phyloP scores from a whole-genome alignment of 164 flowering plant genomes.

The Buxus sempervirens region DNA sequence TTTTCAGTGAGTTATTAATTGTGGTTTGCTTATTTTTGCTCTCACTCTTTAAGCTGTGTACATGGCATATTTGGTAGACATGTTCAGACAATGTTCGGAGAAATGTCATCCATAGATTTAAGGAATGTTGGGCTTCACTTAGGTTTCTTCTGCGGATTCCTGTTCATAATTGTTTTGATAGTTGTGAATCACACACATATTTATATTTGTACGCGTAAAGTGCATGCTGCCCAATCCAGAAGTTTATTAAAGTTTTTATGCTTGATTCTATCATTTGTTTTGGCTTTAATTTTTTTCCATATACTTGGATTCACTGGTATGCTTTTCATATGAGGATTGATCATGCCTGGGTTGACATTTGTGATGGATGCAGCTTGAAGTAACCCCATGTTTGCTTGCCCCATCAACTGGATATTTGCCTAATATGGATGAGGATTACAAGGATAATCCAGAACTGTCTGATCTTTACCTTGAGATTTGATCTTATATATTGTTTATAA shows the following conservation, averaged over 20 bases:
- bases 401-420: constrained; percentile 34
- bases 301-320: constrained; percentile 1
- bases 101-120: neutral
- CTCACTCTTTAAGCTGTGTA: neutral
- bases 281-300: neutral
- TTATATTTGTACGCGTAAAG: no score
- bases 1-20: no score
- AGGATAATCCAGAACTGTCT: constrained; percentile 47
- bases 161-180: neutral
- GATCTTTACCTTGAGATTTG: constrained; percentile 79
- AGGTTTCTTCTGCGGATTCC: neutral
- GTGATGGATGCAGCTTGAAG: constrained; percentile 65
- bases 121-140: neutral
- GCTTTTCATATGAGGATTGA: constrained; percentile 1
- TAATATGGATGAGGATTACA: constrained; percentile 11
- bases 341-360: neutral
- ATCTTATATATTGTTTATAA: neutral
- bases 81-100: neutral
- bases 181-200: neutral
- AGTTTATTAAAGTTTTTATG: neutral
- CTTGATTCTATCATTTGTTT: neutral
- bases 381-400: constrained; percentile 82
- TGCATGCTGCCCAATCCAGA: neutral
- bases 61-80: neutral
- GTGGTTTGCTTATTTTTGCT: neutral